Conservation (phyloP, 1,284 basidiomycete species). For the Trametes pubescens region DNA sequence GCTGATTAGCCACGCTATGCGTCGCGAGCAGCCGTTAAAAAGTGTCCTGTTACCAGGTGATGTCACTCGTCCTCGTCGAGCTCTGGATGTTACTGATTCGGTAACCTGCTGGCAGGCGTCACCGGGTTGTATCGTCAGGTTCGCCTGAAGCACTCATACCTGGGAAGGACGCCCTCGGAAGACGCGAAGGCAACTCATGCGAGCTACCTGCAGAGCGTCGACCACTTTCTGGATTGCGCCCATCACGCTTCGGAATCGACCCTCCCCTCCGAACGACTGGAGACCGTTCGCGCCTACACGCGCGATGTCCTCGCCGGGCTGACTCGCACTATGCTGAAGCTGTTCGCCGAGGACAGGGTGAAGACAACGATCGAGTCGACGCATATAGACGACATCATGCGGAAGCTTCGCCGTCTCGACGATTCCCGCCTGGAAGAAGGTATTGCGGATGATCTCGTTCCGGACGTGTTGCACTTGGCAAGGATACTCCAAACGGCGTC, state of each 20-base stretch:
- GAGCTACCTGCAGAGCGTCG: background rate
- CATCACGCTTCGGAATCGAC: background rate
- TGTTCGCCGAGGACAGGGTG: background rate
- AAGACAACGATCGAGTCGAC: background rate
- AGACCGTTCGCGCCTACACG: background rate
- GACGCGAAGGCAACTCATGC: background rate
- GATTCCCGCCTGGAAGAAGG: background rate
- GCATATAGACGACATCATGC: background rate
- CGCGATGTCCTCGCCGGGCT: background rate
- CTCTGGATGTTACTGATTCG: background rate
- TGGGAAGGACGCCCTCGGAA: background rate
- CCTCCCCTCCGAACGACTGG: background rate
- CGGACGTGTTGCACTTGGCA: background rate
- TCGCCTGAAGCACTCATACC: background rate
- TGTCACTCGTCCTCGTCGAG: background rate
- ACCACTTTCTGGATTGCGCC: background rate
- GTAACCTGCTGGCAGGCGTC: background rate
- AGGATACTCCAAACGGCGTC: too few relatives aligned
- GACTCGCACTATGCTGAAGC: background rate
- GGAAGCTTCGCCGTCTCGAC: background rate
- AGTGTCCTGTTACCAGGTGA: background rate
- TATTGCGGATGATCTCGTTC: background rate
- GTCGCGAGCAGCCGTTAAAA: background rate
- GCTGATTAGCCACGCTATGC: background rate
- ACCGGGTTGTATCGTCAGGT: background rate